phyloP scores from a whole-genome alignment of 2,329 filamentous ascomycete genomes.

The Lomentospora prolificans region DNA sequence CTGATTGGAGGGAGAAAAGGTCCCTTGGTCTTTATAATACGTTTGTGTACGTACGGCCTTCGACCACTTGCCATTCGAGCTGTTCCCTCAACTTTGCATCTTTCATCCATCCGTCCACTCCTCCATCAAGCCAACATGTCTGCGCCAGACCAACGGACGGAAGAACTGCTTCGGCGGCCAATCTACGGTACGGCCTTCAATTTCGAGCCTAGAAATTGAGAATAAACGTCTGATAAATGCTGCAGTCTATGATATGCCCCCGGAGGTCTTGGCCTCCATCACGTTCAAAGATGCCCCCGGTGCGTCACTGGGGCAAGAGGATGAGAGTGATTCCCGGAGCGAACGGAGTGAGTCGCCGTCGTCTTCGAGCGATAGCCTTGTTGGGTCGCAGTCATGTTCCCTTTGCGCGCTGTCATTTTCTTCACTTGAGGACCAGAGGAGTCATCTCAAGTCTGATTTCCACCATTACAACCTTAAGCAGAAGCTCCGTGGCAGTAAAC shows the following conservation, averaged over 20 bases:
- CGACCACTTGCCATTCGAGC: too few relatives aligned
- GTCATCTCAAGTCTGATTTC: conserved; percentile 80
- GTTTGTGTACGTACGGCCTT: too few relatives aligned
- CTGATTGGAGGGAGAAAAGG: too few relatives aligned
- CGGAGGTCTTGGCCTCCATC: conserved; percentile 5
- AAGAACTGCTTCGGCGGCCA: conserved; percentile 6
- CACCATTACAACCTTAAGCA: conserved; percentile 94
- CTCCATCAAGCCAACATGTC: not conserved
- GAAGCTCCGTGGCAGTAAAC: conserved; percentile 62
- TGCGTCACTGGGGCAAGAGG: not conserved
- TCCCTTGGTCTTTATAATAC: too few relatives aligned
- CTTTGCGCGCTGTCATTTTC: conserved; percentile 67
- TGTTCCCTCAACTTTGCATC: too few relatives aligned
- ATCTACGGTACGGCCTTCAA: not conserved
- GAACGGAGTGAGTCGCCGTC: not conserved
- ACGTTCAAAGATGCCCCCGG: conserved; percentile 2
- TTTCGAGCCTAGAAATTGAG: not conserved
- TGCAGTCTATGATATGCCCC: conserved; percentile 5
- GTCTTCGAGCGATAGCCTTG: conserved; percentile 27
- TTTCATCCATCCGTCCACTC: too few relatives aligned
- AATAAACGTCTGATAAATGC: not conserved
- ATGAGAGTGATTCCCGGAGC: not conserved
- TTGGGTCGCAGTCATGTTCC: conserved; percentile 65
- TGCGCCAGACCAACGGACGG: not conserved
- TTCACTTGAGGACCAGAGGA: conserved; percentile 69